A percentile compares a stretch with the other conserved stretches of the same genome.
These are phyloP conservation scores for Solanum rostratum DNA, from an alignment of 257 asterid species.

Conservation along the genomic window DNA sequence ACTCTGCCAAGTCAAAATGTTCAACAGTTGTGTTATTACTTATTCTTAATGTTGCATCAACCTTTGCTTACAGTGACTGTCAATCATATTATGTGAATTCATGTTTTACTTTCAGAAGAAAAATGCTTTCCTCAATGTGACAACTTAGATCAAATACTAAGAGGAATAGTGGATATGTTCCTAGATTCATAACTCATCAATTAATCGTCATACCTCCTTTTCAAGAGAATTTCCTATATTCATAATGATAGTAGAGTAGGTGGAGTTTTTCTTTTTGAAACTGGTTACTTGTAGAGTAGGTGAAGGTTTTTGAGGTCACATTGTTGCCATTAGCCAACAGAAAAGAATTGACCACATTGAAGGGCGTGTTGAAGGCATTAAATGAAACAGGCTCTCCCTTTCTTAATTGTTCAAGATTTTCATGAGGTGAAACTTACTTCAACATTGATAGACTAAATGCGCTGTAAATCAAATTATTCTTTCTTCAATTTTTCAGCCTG, in stretches of 20 bases:
- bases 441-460: neutral
- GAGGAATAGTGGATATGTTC: neutral
- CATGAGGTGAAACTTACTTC: neutral
- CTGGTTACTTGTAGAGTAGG: neutral
- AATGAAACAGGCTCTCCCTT: neutral
- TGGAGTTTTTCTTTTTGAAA: neutral
- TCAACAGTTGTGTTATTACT: neutral
- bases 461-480: neutral
- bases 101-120: neutral
- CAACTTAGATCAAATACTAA: neutral
- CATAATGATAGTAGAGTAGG: neutral
- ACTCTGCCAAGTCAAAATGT: neutral
- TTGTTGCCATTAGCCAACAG: neutral
- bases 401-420: neutral
- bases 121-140: neutral
- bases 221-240: neutral
- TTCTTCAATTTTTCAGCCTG: slow-evolving; percentile 48
- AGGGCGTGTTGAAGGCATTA: neutral
- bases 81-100: neutral
- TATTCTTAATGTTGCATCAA: neutral
- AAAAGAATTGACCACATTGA: neutral
- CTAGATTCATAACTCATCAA: neutral
- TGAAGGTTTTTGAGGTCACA: neutral
- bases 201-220: neutral
- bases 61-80: neutral